phyloP scores from a whole-genome alignment of 1,139 yeast species.

The Lodderomyces orthopsilosis region DNA sequence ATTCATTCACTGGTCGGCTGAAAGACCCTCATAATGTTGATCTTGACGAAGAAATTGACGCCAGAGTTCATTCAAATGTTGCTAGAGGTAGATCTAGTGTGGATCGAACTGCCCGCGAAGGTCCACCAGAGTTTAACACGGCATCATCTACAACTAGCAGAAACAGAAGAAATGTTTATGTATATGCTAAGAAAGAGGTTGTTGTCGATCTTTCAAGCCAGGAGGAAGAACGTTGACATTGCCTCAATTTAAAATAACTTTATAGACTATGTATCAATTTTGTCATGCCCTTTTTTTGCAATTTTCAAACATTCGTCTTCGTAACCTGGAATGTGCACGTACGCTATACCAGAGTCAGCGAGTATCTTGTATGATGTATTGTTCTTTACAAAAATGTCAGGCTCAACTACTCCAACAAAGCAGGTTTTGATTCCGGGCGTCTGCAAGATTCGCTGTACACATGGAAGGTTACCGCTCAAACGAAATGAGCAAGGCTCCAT shows the following conservation, averaged over 20 bases:
- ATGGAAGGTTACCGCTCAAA: constrained; percentile 86
- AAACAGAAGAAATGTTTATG: constrained; percentile 46
- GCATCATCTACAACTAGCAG: constrained; percentile 12
- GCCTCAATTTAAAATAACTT: not conserved
- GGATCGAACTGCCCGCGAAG: not conserved
- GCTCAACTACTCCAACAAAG: constrained; percentile 91
- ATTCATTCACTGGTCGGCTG: constrained; percentile 12
- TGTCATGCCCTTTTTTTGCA: constrained; percentile 75
- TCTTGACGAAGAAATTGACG: constrained; percentile 6
- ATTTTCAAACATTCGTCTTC: constrained; percentile 68
- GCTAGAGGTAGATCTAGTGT: not conserved
- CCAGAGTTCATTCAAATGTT: too few relatives aligned
- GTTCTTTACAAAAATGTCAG: constrained; percentile 78
- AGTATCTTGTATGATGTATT: constrained; percentile 64
- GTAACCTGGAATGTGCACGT: constrained; percentile 79
- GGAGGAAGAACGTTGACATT: not conserved
- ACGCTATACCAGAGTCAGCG: constrained; percentile 56
- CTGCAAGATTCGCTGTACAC: constrained; percentile 72
- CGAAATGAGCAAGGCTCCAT: constrained; percentile 97
- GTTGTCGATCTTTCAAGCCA: constrained; percentile 22
- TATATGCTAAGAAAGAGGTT: constrained; percentile 57
- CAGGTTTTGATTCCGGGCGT: constrained; percentile 55
- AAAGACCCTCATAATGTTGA: constrained; percentile 7
- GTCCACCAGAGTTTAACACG: not conserved
- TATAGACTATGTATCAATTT: constrained; percentile 12